Evolutionary conservation across 495 filamentous ascomycete genomes (phyloP).

Genomic region (Xylaria acuta): DNA sequence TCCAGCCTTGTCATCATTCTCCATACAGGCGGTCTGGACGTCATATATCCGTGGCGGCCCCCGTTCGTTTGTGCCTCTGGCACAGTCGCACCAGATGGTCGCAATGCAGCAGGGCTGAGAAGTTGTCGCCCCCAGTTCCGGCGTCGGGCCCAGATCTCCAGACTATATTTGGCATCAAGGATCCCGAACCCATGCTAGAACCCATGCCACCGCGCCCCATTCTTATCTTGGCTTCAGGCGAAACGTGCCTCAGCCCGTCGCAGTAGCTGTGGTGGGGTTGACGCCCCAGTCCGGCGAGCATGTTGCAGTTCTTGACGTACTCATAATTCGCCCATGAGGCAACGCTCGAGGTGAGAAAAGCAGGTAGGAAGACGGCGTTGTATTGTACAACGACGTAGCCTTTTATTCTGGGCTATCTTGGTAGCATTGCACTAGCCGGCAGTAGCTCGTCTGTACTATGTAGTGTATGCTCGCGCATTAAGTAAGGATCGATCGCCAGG

Average conservation of each 20-base stretch:
- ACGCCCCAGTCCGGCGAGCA: not conserved
- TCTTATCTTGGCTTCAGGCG: slow-evolving; percentile 22
- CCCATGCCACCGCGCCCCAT: slow-evolving; percentile 18
- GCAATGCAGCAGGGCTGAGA: slow-evolving; percentile 24
- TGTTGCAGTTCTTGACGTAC: not conserved
- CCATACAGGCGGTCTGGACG: not conserved
- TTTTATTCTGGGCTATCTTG: not conserved
- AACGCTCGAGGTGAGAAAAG: not conserved
- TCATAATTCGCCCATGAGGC: not conserved
- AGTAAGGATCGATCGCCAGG: not conserved
- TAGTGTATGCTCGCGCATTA: not conserved
- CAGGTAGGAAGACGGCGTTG: not conserved
- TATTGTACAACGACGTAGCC: not conserved
- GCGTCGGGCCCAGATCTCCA: not conserved
- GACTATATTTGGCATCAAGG: slow-evolving; percentile 31
- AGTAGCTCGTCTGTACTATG: slow-evolving; percentile 5
- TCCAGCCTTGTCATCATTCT: not conserved
- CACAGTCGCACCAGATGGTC: not conserved
- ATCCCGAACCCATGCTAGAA: slow-evolving; percentile 36
- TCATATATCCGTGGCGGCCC: slow-evolving; percentile 7
- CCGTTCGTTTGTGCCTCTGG: slow-evolving; percentile 2
- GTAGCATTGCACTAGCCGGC: not conserved
- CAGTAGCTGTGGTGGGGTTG: not conserved
- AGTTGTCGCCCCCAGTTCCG: slow-evolving; percentile 5
- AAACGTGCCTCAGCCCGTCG: slow-evolving; percentile 23